Evolutionary conservation across 1,139 yeast species (phyloP), one percentile per base, ranked within the genome.

Genomic region (Suhomyces guaymorum): DNA sequence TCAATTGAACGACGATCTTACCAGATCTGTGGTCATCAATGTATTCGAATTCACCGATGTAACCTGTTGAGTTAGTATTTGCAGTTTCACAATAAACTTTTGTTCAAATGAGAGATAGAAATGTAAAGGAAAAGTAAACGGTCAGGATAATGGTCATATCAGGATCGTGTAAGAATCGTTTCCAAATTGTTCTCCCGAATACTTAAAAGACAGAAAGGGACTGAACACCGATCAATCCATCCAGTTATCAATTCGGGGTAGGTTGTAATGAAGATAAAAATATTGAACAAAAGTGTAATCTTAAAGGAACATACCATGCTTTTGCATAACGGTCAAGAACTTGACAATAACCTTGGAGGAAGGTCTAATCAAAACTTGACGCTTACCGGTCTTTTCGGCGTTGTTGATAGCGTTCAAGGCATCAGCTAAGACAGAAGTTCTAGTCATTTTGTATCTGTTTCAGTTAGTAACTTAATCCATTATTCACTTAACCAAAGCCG

Each of bases 21-120:
- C 97, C 97, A 33, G 97, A 85, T 81, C 97, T 87, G 87, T 90
- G 97, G 78, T 90, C 97, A 65, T 90, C 97, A 59, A 90, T 90
- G 78, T 83, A 88, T 78, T 90, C 97, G 66, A 92, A 92, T 74
- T 92, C 98, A 59, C 95, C 97, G 76, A 92, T 90, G 92, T 92
- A 92, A 57, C 97, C 61, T 57, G 52, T 37, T 40, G 35, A 49
- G 58, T 55, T 57, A 61, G 66, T 52, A 54, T 40, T 32, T 27
- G 20, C 34, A 26, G 34, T n/a, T 9, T n/a, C n/a, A n/a, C 15
- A 5, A 12, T 6, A 23, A 23, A 5, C 25, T 15, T 24, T 20
- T 7, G 4, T 24, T 15, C 14, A 12, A 5, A 8, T 12, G 8
- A 13, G n/a, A 23, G n/a, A 6, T 8, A n/a, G 12, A 39, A 38